Conservation (phyloP, 1,284 basidiomycete genomes). For the Leccinum solheimii region DNA sequence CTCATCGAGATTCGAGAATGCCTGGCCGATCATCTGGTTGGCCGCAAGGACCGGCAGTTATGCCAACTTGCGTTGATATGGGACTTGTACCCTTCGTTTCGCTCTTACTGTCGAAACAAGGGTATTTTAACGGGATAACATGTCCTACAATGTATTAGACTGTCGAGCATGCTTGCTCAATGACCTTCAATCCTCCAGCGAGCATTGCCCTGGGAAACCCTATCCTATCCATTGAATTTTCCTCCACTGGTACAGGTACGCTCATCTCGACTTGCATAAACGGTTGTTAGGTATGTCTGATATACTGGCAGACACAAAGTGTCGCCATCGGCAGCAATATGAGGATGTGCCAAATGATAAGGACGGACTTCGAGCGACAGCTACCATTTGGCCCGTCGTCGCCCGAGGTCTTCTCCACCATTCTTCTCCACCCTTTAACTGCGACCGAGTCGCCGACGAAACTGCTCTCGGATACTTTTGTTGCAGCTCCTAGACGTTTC, state of each 20-base stretch:
- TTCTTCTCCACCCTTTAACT: too few relatives aligned
- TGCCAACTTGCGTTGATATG: background rate
- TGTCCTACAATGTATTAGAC: background rate
- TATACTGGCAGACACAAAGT: too few relatives aligned
- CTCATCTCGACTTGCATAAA: background rate
- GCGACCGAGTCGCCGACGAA: too few relatives aligned
- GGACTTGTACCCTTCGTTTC: background rate
- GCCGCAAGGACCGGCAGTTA: background rate
- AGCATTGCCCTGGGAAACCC: background rate
- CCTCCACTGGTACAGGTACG: background rate
- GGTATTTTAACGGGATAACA: too few relatives aligned
- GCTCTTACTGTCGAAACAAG: background rate
- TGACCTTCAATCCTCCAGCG: background rate
- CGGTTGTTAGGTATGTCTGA: background rate
- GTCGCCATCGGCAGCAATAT: too few relatives aligned
- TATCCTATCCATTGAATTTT: background rate
- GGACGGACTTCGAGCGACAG: too few relatives aligned
- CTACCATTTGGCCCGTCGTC: too few relatives aligned
- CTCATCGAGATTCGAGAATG: background rate
- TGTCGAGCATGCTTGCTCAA: background rate
- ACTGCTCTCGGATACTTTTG: background rate
- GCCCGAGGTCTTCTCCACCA: too few relatives aligned
- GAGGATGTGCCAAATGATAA: too few relatives aligned
- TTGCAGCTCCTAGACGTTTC: background rate
- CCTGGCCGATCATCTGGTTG: background rate